Percentiles rank a stretch among this genome's conserved stretches.
These are phyloP conservation scores for Daldinia decipiens DNA, from an alignment of 495 filamentous ascomycete genomes.

Conservation along the genomic window DNA sequence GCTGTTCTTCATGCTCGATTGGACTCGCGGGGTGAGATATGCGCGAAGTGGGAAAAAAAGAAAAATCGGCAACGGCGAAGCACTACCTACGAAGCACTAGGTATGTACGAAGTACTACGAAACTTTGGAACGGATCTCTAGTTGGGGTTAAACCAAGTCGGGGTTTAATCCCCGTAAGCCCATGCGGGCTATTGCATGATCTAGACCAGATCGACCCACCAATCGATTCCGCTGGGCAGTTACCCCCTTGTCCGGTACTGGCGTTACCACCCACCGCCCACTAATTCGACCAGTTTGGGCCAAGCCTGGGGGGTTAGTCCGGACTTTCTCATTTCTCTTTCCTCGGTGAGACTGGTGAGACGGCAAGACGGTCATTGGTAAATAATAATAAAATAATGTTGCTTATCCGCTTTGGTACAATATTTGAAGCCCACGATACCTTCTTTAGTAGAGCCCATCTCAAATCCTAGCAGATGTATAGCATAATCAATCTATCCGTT, in stretches of 20 bases:
- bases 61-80: slow-evolving; percentile 15
- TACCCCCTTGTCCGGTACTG: slow-evolving; percentile 16
- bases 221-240: slow-evolving; percentile 19
- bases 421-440: background rate
- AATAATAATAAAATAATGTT: background rate
- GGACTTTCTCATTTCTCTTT: background rate
- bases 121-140: slow-evolving; percentile 34
- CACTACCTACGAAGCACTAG: too few species aligned
- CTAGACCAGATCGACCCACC: slow-evolving; percentile 38
- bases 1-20: slow-evolving; percentile 12
- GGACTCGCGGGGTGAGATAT: slow-evolving; percentile 29
- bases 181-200: slow-evolving; percentile 39
- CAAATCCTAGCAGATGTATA: background rate
- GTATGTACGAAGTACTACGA: slow-evolving; percentile 9
- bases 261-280: slow-evolving; percentile 2
- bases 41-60: background rate
- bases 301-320: background rate
- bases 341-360: background rate
- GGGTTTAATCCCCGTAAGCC: slow-evolving; percentile 38
- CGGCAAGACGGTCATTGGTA: background rate
- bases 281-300: slow-evolving; percentile 14
- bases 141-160: slow-evolving; percentile 38
- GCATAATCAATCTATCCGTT: background rate
- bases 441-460: background rate
- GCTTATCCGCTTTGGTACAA: background rate